A percentile compares a stretch with the other conserved stretches of the same genome.
phyloP scores from a whole-genome alignment of 108 stramenopile species.

The Hondaea fermentalgiana region DNA sequence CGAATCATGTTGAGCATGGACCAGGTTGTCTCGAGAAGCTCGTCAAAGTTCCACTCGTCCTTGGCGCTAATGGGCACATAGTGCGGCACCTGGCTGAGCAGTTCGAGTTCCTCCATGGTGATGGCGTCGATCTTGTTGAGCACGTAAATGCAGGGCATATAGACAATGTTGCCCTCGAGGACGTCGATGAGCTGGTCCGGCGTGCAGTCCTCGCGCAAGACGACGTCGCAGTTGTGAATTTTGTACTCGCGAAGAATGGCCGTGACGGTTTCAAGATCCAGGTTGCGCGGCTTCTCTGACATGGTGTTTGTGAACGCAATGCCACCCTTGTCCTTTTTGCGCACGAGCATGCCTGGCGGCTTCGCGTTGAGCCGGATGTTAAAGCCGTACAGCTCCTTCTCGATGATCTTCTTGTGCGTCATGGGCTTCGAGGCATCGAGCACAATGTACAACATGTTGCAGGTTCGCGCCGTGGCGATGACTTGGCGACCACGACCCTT shows the following conservation, averaged over 20 bases:
- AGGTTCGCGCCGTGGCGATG: constrained; percentile 85
- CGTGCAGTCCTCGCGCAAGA: constrained; percentile 76
- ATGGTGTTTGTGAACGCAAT: constrained; percentile 76
- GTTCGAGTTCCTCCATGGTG: constrained; percentile 93
- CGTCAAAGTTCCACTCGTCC: constrained; percentile 92
- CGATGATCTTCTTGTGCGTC: constrained; percentile 94
- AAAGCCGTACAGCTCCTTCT: constrained; percentile 85
- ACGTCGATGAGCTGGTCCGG: constrained; percentile 90
- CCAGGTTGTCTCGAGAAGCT: constrained; percentile 87
- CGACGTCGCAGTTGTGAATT: constrained; percentile 71
- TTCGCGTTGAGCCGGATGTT: constrained; percentile 94
- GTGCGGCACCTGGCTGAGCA: constrained; percentile 90
- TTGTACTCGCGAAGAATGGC: constrained; percentile 86
- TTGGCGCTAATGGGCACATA: constrained; percentile 83
- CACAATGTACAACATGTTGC: constrained; percentile 90
- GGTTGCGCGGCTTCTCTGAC: constrained; percentile 60
- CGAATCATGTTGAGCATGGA: constrained; percentile 81
- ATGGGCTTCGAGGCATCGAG: constrained; percentile 84
- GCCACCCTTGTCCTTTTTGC: constrained; percentile 85
- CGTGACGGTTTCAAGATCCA: constrained; percentile 58
- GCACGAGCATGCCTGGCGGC: constrained; percentile 79
- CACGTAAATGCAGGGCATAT: constrained; percentile 78
- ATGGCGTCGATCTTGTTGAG: constrained; percentile 88
- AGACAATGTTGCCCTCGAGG: constrained; percentile 72
- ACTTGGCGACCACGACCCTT: constrained; percentile 93